phyloP scores from a whole-genome alignment of 2,329 filamentous ascomycete species.

The Claviceps cyperi region DNA sequence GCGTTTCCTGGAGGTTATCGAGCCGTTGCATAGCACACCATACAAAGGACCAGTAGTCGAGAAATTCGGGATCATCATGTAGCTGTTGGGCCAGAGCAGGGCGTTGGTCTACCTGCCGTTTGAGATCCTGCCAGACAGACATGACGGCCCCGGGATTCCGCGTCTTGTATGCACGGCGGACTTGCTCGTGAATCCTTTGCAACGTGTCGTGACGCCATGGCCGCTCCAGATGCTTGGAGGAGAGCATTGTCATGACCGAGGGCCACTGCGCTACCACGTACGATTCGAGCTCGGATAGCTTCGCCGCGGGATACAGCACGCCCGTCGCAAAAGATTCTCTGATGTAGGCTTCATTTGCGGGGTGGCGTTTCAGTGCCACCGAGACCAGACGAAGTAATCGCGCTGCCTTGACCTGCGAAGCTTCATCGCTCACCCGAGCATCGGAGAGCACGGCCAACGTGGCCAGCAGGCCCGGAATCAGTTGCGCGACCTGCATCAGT shows the following conservation, averaged over 20 bases:
- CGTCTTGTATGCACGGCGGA: constrained; percentile 15
- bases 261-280: constrained; percentile 19
- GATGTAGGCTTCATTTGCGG: constrained; percentile 10
- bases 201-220: constrained; percentile 3
- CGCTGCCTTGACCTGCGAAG: constrained; percentile 9
- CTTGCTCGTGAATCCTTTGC: constrained; percentile 14
- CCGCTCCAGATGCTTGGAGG: constrained; percentile 12
- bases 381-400: constrained; percentile 17
- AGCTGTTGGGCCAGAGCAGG: constrained; percentile 15
- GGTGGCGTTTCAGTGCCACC: constrained; percentile 9
- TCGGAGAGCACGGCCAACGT: constrained; percentile 20
- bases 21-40: constrained; percentile 22
- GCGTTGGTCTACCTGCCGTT: constrained; percentile 11
- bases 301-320: constrained; percentile 9
- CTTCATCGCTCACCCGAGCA: constrained; percentile 6
- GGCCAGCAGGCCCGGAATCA: constrained; percentile 19
- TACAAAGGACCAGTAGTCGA: constrained; percentile 27
- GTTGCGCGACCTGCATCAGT: constrained; percentile 10
- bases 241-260: constrained; percentile 11
- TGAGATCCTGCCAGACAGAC: constrained; percentile 21
- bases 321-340: constrained; percentile 7
- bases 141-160: constrained; percentile 16
- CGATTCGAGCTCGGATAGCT: constrained; percentile 9
- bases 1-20: constrained; percentile 18
- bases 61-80: constrained; percentile 18